phyloP scores from a whole-genome alignment of 2,329 filamentous ascomycete genomes.

The Lasiodiplodia gonubiensis region DNA sequence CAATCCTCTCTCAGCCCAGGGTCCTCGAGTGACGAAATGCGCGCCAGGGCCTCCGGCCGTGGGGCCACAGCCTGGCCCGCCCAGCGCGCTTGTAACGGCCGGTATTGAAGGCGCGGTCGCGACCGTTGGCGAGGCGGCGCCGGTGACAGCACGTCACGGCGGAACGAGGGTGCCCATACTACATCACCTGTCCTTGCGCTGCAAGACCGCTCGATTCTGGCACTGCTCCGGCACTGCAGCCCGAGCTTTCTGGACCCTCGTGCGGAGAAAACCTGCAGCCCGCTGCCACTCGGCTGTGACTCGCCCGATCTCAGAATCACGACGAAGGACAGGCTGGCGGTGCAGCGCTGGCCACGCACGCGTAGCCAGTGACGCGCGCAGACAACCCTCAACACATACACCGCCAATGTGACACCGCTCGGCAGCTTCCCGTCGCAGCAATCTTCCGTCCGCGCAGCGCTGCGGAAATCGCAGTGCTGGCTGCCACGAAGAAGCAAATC shows the following conservation, averaged over 20 bases:
- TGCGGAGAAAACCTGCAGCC: constrained; percentile 11
- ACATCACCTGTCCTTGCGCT: constrained; percentile 2
- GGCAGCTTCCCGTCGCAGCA: constrained; percentile 20
- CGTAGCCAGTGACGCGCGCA: constrained; percentile 23
- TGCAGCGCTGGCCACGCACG: constrained; percentile 19
- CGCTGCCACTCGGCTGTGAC: constrained; percentile 5
- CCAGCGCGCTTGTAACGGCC: constrained; percentile 14
- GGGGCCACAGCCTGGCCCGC: constrained; percentile 7
- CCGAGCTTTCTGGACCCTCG: constrained; percentile 15
- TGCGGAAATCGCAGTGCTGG: constrained; percentile 6
- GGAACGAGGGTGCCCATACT: not conserved
- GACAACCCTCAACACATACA: constrained; percentile 2
- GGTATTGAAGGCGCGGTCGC: not conserved
- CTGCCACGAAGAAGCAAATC: constrained; percentile 11
- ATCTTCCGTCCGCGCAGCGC: constrained; percentile 3
- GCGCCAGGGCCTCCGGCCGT: constrained; percentile 2
- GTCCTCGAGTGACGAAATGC: constrained; percentile 22
- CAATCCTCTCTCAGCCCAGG: constrained; percentile 14
- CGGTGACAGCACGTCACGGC: not conserved
- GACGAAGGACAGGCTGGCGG: constrained; percentile 4
- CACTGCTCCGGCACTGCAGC: constrained; percentile 21
- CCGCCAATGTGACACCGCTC: constrained; percentile 19
- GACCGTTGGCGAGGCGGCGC: not conserved
- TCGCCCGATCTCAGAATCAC: constrained; percentile 9
- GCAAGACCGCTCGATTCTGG: constrained; percentile 16